Base-by-base conservation (phyloP, 768 basidiomycete genomes). In the Termitomyces sp. region DNA sequence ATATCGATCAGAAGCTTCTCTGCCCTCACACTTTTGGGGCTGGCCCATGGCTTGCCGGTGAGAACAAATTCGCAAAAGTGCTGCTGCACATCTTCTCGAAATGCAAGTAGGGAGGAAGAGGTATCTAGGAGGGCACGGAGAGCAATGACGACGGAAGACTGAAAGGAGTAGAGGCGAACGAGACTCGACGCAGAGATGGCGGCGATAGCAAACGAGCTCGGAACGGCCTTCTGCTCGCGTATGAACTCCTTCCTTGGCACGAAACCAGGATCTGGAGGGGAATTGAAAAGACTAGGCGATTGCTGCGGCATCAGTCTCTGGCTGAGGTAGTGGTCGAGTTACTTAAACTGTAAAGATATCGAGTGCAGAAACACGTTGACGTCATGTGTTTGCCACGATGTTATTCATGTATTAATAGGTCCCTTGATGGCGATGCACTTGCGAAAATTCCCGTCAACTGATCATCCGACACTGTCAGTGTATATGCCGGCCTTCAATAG, bases 241-340 rank as follows among this genome's bases (percentile, higher is more conserved):
- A 87, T 72, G 69, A 91, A 91, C 72, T 91, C 89, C 67, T 82
- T 86, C 65, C 89, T 74, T 22, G 90, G 89, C 36, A 78, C 77
- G 62, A 91, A 87, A 53, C 77, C 75, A 62, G 78, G 69, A 51
- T 82, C 80, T 55, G 80, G 64, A 59, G 75, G 54, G 57, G 47
- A 16, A 37, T 6, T 51, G 36, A 26, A 26, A 26, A 18, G 36
- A 51, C 49, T 62, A 34, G 58, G 39, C 30, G 47, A 64, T 51
- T 62, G 64, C 60, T 54, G 66, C 60, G 56, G 54, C 59, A 55
- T 58, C 32, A 44, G 53, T n/a, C n/a, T 46, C 42, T 34, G 40
- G 46, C n/a, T 14, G 48, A 49, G 32, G 39, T 30, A 32, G 46
- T 43, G 36, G 39, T 56, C 40, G 44, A 51, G 50, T n/a, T n/a